phyloP scores from a whole-genome alignment of 352 stramenopile species.

The Peronospora tabacina region DNA sequence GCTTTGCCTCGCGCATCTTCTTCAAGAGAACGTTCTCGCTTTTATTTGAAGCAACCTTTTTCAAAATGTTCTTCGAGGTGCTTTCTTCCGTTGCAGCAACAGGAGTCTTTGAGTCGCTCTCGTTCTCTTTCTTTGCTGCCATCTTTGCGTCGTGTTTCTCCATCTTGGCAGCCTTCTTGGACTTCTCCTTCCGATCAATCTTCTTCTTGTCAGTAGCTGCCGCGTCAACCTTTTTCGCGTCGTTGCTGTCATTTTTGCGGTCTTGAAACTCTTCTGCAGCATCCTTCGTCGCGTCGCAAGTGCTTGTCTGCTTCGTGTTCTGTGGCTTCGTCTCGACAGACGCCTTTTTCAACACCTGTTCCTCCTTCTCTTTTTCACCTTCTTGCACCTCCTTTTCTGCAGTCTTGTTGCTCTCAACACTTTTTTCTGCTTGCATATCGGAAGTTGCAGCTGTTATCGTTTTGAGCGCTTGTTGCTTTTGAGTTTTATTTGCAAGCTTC shows the following conservation, averaged over 20 bases:
- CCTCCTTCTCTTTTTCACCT: conserved; percentile 16
- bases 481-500: background rate
- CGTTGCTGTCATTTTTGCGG: background rate
- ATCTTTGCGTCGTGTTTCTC: conserved; percentile 10
- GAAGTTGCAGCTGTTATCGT: conserved; percentile 4
- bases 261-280: conserved; percentile 12
- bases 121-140: conserved; percentile 9
- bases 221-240: conserved; percentile 5
- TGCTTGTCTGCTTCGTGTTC: conserved; percentile 11
- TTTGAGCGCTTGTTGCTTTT: background rate
- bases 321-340: conserved; percentile 7
- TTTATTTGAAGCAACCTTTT: conserved; percentile 23
- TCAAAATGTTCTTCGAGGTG: conserved; percentile 5
- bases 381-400: conserved; percentile 12
- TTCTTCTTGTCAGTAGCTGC: conserved; percentile 6
- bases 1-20: conserved; percentile 30
- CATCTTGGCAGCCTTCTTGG: conserved; percentile 10
- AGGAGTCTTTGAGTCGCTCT: conserved; percentile 6
- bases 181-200: conserved; percentile 6
- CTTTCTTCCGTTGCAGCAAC: conserved; percentile 5
- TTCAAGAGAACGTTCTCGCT: conserved; percentile 28
- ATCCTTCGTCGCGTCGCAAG: background rate
- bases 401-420: conserved; percentile 2
- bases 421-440: conserved; percentile 3
- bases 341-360: conserved; percentile 8